Conservation (phyloP, 495 filamentous ascomycete species). For the Lichina pygmaea region DNA sequence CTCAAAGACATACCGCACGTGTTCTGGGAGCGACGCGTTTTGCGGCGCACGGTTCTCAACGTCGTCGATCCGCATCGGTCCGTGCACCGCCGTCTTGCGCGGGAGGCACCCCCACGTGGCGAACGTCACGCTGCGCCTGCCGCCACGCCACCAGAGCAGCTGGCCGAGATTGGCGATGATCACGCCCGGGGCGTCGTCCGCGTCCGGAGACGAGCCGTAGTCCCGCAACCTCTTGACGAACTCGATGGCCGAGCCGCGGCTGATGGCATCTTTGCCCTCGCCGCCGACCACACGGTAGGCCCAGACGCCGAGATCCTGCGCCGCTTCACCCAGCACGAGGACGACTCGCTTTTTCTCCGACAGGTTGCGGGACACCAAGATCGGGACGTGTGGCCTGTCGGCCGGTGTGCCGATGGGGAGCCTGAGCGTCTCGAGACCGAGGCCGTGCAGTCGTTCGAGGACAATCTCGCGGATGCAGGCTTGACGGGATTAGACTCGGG, state of each 20-base stretch:
- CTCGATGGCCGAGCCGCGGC: slow-evolving; percentile 20
- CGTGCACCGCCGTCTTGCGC: slow-evolving; percentile 24
- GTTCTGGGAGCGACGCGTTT: slow-evolving; percentile 22
- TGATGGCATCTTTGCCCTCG: slow-evolving; percentile 21
- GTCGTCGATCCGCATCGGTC: slow-evolving; percentile 11
- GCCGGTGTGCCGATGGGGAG: slow-evolving; percentile 27
- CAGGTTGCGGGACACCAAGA: slow-evolving; percentile 34
- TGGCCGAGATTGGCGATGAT: slow-evolving; percentile 51
- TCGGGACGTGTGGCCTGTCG: slow-evolving; percentile 31
- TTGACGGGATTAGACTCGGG: slow-evolving; percentile 9
- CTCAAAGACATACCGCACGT: slow-evolving; percentile 37
- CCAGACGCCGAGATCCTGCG: slow-evolving; percentile 48
- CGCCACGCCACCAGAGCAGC: slow-evolving; percentile 35
- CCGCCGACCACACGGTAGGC: slow-evolving; percentile 35
- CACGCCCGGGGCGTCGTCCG: slow-evolving; percentile 11
- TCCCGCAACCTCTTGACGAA: slow-evolving; percentile 26
- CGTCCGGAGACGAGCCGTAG: neutral
- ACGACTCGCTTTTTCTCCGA: slow-evolving; percentile 32
- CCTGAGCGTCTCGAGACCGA: slow-evolving; percentile 24
- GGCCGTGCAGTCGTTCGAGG: slow-evolving; percentile 25
- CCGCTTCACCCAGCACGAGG: slow-evolving; percentile 42
- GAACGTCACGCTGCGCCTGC: slow-evolving; percentile 24
- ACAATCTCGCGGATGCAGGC: slow-evolving; percentile 36
- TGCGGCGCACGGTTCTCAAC: slow-evolving; percentile 27
- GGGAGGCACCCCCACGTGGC: slow-evolving; percentile 24